phyloP scores from a whole-genome alignment of 441 rosid genomes.

The Theobroma grandiflorum region DNA sequence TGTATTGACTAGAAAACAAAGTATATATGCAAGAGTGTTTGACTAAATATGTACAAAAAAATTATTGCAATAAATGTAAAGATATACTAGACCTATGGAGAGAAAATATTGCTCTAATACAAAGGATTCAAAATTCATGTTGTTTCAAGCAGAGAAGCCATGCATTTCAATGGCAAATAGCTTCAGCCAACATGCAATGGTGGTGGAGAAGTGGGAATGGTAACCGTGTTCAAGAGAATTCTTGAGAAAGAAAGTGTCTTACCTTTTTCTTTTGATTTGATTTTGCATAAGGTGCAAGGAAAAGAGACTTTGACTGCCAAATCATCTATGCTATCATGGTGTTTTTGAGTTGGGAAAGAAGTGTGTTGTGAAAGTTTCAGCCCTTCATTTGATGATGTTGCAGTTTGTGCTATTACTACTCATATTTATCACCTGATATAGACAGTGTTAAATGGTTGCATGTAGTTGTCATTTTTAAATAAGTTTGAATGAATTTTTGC shows the following conservation, averaged over 20 bases:
- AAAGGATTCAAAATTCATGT: not conserved
- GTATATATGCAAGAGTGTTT: too few relatives aligned
- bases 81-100: too few relatives aligned
- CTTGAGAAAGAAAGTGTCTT: not conserved
- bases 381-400: not conserved
- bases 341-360: not conserved
- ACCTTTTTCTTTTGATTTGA: too few relatives aligned
- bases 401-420: not conserved
- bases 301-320: not conserved
- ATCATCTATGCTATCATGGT: not conserved
- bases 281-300: not conserved
- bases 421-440: not conserved
- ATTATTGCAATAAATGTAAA: too few relatives aligned
- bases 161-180: not conserved
- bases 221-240: not conserved
- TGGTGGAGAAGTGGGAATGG: not conserved
- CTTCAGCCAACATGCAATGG: not conserved
- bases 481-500: not conserved
- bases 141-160: not conserved
- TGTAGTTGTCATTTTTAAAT: not conserved
- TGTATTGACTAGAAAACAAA: too few relatives aligned
- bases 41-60: too few relatives aligned
- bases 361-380: not conserved
- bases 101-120: too few relatives aligned
- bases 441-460: conserved; percentile 1